phyloP scores from a whole-genome alignment of 331 rosid genomes.

The Erythrophleum ivorense region DNA sequence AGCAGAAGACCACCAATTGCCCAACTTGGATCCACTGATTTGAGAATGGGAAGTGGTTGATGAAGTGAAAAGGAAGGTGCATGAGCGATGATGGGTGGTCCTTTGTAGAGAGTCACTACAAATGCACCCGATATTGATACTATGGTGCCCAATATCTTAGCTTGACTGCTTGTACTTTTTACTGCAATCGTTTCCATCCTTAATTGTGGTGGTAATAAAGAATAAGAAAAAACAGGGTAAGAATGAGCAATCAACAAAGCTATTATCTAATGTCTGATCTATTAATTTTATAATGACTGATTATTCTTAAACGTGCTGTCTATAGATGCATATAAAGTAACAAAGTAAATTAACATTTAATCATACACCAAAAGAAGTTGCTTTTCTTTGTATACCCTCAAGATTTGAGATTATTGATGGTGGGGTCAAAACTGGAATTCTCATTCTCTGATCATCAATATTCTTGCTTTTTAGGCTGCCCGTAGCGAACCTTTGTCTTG shows the following conservation, averaged over 20 bases:
- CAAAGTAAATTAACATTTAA: neutral
- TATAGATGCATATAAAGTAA: neutral
- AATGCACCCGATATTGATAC: constrained; percentile 90
- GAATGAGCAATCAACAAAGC: neutral
- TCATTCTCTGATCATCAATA: neutral
- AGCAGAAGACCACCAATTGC: constrained; percentile 82
- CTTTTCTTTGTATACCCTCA: neutral
- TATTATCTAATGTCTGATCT: neutral
- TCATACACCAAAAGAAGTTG: neutral
- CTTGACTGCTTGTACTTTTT: constrained; percentile 62
- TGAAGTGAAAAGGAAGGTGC: constrained; percentile 41
- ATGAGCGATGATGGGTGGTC: constrained; percentile 60
- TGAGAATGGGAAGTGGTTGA: constrained; percentile 35
- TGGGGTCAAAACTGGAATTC: neutral
- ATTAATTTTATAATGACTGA: neutral
- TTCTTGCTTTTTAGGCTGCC: neutral
- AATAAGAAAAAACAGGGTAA: neutral
- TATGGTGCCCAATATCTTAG: constrained; percentile 71
- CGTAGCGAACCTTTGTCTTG: neutral
- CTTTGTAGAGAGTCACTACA: constrained; percentile 76
- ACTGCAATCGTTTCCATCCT: constrained; percentile 75
- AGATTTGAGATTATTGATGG: neutral
- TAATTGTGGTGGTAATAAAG: constrained; percentile 1
- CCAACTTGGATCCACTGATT: constrained; percentile 58
- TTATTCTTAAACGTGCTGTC: neutral